A percentile compares a stretch with the other conserved stretches of the same genome.
phyloP scores from a whole-genome alignment of 345 rosid genomes.

The Physaria fendleri region DNA sequence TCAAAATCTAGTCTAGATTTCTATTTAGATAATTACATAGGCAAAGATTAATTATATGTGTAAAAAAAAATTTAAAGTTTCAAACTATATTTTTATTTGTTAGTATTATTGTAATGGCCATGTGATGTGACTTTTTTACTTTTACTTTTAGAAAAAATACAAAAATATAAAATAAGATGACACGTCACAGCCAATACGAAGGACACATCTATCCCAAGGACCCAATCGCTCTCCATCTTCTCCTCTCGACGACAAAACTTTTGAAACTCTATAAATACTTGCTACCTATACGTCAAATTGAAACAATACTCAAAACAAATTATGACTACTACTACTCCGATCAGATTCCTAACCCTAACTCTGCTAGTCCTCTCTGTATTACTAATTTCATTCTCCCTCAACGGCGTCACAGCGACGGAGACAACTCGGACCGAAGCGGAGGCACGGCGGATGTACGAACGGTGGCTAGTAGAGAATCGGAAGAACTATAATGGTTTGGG shows the following conservation, averaged over 20 bases:
- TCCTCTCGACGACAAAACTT: slow-evolving; percentile 3
- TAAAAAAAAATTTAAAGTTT: too few relatives aligned
- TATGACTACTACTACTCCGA: slow-evolving; percentile 13
- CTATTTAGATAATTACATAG: too few relatives aligned
- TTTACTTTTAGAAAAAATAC: neutral
- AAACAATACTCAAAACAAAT: neutral
- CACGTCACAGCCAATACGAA: slow-evolving; percentile 24
- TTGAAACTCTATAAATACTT: slow-evolving; percentile 17
- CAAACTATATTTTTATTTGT: too few relatives aligned
- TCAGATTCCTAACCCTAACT: neutral
- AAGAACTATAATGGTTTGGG: slow-evolving; percentile 55
- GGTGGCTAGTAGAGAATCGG: slow-evolving; percentile 46
- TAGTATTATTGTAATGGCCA: too few relatives aligned
- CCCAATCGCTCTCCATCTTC: neutral
- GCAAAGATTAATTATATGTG: too few relatives aligned
- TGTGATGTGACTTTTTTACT: neutral
- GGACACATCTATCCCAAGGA: slow-evolving; percentile 18
- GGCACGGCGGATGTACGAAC: slow-evolving; percentile 39
- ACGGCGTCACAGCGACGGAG: slow-evolving; percentile 9
- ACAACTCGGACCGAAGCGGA: slow-evolving; percentile 19
- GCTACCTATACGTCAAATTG: neutral
- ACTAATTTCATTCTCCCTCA: slow-evolving; percentile 9
- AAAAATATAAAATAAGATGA: neutral
- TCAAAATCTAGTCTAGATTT: too few relatives aligned
- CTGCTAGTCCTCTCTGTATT: neutral